These are phyloP conservation scores for Tubosaeta sp. DNA, from an alignment of 768 basidiomycete species.

Conservation along the genomic window DNA sequence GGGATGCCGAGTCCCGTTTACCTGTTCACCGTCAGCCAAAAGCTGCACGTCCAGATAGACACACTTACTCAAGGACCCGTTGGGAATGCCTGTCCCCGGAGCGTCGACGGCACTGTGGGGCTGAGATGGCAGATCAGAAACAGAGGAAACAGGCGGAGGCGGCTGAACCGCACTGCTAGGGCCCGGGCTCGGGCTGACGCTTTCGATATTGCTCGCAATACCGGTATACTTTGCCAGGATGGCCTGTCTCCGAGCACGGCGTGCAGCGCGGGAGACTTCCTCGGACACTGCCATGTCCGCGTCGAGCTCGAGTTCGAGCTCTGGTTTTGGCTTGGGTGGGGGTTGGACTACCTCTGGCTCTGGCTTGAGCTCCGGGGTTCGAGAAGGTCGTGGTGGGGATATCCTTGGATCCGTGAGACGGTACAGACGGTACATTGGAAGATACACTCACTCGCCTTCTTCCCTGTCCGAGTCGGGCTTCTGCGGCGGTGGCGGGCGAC, in stretches of 20 bases:
- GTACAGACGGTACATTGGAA: constrained; percentile 3
- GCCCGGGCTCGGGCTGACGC: constrained; percentile 54
- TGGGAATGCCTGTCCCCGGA: constrained; percentile 10
- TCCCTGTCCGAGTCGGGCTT: constrained; percentile 61
- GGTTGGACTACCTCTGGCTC: constrained; percentile 18
- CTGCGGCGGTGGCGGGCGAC: constrained; percentile 20
- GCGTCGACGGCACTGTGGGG: constrained; percentile 42
- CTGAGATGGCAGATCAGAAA: constrained; percentile 64
- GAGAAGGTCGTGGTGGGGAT: constrained; percentile 44
- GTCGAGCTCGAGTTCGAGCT: constrained; percentile 49
- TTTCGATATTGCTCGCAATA: constrained; percentile 38
- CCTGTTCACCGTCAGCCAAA: constrained; percentile 20
- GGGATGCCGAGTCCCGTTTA: constrained; percentile 52
- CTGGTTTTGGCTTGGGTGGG: constrained; percentile 24
- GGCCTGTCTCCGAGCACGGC: constrained; percentile 67
- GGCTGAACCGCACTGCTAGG: constrained; percentile 73
- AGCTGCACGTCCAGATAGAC: neutral
- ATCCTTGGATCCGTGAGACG: constrained; percentile 43
- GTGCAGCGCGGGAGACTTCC: constrained; percentile 61
- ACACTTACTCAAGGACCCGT: constrained; percentile 22
- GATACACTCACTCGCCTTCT: constrained; percentile 86
- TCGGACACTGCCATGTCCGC: constrained; percentile 46
- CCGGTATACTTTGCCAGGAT: constrained; percentile 75
- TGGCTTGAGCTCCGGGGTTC: constrained; percentile 19
- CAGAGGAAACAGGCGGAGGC: constrained; percentile 52